Conservation (phyloP, 805 yeast species). For the Allodekkera sacchari region DNA sequence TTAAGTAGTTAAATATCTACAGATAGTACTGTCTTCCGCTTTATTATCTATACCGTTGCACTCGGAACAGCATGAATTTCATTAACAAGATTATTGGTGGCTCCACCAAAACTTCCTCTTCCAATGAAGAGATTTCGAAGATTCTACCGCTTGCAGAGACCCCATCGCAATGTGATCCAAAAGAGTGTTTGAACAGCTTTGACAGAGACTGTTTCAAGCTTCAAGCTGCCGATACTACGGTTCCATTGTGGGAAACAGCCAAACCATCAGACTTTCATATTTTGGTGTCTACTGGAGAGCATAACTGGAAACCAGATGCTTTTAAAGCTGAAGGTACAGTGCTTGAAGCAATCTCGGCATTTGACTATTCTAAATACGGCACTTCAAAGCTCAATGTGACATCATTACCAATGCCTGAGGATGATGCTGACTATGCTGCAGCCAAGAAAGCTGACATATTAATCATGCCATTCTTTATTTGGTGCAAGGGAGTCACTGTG, state of each 20-base stretch:
- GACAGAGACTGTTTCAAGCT: conserved; percentile 27
- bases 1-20: too few relatives aligned
- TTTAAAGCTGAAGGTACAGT: conserved; percentile 28
- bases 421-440: conserved; percentile 27
- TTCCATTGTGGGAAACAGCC: conserved; percentile 62
- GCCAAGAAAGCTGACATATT: conserved; percentile 50
- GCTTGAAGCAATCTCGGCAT: conserved; percentile 14
- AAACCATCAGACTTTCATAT: conserved; percentile 63
- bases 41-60: too few relatives aligned
- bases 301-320: conserved; percentile 82
- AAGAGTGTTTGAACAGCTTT: conserved; percentile 32
- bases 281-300: conserved; percentile 73
- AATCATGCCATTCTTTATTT: conserved; percentile 65
- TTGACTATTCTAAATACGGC: conserved; percentile 17
- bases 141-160: conserved; percentile 41
- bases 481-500: conserved; percentile 46
- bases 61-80: too few relatives aligned
- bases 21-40: too few relatives aligned
- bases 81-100: too few relatives aligned
- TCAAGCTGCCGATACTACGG: conserved; percentile 19
- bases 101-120: neutral
- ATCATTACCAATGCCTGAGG: conserved; percentile 8
- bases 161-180: conserved; percentile 41
- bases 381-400: conserved; percentile 17
- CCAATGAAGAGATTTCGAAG: conserved; percentile 24